Base-by-base conservation (phyloP, 768 basidiomycete species). In the Amanita molliuscula region DNA sequence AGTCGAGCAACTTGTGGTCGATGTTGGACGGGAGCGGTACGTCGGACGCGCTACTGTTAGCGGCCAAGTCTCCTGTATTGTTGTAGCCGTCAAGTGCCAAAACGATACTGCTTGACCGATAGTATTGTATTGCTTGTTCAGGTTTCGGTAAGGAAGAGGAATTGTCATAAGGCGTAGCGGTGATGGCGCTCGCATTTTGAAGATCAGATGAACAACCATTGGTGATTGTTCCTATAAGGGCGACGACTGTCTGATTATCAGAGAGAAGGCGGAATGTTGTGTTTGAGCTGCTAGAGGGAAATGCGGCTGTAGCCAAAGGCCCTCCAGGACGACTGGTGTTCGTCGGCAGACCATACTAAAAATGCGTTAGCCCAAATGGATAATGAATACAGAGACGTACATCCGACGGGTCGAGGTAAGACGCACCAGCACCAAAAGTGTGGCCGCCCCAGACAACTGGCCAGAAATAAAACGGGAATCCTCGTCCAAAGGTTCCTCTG, bases 391-490 rank as follows among this genome's bases (percentile, higher is more conserved):
- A 34, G 5, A 2, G 6, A 31, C 16, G 13, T 46, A 46, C 54
- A 15, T 53, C 55, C 3, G 35, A 13, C 13, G 44, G 23, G 43
- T 56, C 48, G 25, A 61, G 54, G 34, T 66, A 64, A 6, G 53
- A 52, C 5, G 62, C 64, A 4, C 55, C 48, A 11, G 54, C 13
- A 51, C 58, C 64, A 33, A 31, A 63, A 23, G 51, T 54, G n/a
- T n/a, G n/a, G 1, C 63, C 63, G 2, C 64, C 66, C 76, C 78
- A 83, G 1, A 71, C 69, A 8, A 84, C 36, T 6, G 82, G 82
- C 81, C 82, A 84, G 64, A 73, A 85, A 54, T 69, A 70, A 53
- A 80, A 84, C 0, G 83, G 83, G 58, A 85, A 84, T 2, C 69
- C 69, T 0, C 71, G 69, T 0, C 72, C 72, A 0, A 54, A 38